A percentile compares a stretch with the other conserved stretches of the same genome.
These are phyloP conservation scores for Fusarium sp. DNA, from an alignment of 2,329 filamentous ascomycete species.

Conservation along the genomic window DNA sequence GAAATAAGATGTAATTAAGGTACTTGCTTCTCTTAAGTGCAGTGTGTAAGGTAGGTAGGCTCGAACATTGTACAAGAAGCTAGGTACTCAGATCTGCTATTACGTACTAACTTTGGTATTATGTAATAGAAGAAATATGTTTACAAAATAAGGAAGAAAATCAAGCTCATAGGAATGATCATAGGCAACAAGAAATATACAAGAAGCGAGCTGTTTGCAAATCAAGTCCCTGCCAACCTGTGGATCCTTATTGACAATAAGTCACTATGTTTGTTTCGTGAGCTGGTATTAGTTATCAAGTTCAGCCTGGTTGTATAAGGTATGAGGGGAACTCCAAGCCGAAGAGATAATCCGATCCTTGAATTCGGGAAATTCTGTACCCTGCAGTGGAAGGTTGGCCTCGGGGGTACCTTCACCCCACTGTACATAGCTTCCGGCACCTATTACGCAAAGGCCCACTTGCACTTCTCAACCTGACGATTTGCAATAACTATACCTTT, in stretches of 20 bases:
- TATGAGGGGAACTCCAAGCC: slow-evolving; percentile 8
- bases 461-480: slow-evolving; percentile 49
- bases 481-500: slow-evolving; percentile 47
- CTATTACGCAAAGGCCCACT: slow-evolving; percentile 55
- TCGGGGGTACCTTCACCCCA: slow-evolving; percentile 36
- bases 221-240: neutral
- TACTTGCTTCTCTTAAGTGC: neutral
- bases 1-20: neutral
- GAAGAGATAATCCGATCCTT: slow-evolving; percentile 42
- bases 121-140: neutral
- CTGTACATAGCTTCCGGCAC: slow-evolving; percentile 38
- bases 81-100: neutral
- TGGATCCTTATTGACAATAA: neutral
- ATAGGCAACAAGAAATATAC: neutral
- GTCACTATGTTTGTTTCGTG: neutral
- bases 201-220: neutral
- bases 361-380: slow-evolving; percentile 33
- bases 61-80: neutral
- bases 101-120: neutral
- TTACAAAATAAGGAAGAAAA: neutral
- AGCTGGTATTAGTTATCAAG: neutral
- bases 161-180: neutral
- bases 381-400: slow-evolving; percentile 31
- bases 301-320: neutral
- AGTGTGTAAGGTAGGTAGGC: neutral